phyloP scores from a whole-genome alignment of 1,284 basidiomycete genomes.

The Cryptococcus sp. region DNA sequence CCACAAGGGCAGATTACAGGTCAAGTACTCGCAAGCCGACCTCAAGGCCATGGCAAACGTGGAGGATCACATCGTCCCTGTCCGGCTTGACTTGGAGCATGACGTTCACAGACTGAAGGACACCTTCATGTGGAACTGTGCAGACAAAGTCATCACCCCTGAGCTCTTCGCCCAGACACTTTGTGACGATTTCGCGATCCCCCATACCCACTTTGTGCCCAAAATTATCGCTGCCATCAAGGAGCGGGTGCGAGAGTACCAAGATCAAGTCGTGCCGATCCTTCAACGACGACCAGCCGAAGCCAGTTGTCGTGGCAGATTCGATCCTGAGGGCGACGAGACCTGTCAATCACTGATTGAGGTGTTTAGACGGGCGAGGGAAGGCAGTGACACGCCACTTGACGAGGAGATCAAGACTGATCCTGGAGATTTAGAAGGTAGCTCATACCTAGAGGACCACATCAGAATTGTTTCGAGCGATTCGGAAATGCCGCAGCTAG shows the following conservation, averaged over 20 bases:
- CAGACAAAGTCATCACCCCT: constrained; percentile 87
- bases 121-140: constrained; percentile 95
- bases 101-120: constrained; percentile 87
- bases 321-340: constrained; percentile 35
- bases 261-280: constrained; percentile 46
- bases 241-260: constrained; percentile 73
- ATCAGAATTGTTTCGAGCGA: constrained; percentile 27
- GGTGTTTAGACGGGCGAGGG: constrained; percentile 31
- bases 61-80: constrained; percentile 70
- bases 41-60: constrained; percentile 51
- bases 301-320: constrained; percentile 22
- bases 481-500: constrained; percentile 34
- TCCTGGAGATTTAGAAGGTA: constrained; percentile 25
- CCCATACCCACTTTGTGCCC: constrained; percentile 65
- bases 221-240: constrained; percentile 82
- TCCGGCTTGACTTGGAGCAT: constrained; percentile 92
- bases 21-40: constrained; percentile 56
- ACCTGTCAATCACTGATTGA: constrained; percentile 30
- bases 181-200: constrained; percentile 86
- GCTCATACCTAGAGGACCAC: constrained; percentile 15
- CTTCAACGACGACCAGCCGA: constrained; percentile 9
- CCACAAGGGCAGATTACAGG: constrained; percentile 59
- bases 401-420: constrained; percentile 40
- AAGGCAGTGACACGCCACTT: constrained; percentile 14
- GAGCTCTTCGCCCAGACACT: constrained; percentile 86